These are phyloP conservation scores for Trichoderma gamsii DNA, from an alignment of 495 filamentous ascomycete genomes.

Conservation along the genomic window DNA sequence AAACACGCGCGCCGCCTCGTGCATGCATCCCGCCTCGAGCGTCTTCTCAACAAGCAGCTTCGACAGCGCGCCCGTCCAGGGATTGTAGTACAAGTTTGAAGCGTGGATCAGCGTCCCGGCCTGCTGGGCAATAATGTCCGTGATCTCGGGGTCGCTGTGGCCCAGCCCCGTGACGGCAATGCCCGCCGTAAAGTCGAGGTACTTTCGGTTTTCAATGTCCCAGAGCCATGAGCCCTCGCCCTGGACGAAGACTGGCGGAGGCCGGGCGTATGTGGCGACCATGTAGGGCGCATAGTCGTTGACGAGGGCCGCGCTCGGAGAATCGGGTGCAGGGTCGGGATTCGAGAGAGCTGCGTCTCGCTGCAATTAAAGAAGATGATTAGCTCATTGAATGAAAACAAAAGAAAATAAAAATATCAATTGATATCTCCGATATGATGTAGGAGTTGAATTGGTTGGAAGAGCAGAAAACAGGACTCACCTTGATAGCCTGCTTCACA, in stretches of 20 bases:
- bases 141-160: conserved; percentile 71
- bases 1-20: conserved; percentile 74
- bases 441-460: background rate
- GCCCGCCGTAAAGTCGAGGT: conserved; percentile 90
- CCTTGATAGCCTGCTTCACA: conserved; percentile 23
- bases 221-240: conserved; percentile 81
- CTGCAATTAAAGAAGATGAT: conserved; percentile 29
- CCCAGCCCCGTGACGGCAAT: conserved; percentile 94
- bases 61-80: conserved; percentile 83
- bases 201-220: conserved; percentile 82
- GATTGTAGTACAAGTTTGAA: conserved; percentile 94
- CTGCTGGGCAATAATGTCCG: conserved; percentile 65
- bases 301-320: conserved; percentile 66
- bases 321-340: conserved; percentile 73
- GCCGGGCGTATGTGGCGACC: conserved; percentile 91
- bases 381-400: background rate
- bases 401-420: background rate
- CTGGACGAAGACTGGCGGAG: conserved; percentile 81
- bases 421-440: background rate
- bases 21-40: conserved; percentile 67
- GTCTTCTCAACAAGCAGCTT: conserved; percentile 79
- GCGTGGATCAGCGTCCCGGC: conserved; percentile 75
- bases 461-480: conserved; percentile 16
- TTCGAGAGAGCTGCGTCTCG: conserved; percentile 61
- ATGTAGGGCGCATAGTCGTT: conserved; percentile 72